Conservation (phyloP, 129 eudicot species). For the Helianthus tuberosus region DNA sequence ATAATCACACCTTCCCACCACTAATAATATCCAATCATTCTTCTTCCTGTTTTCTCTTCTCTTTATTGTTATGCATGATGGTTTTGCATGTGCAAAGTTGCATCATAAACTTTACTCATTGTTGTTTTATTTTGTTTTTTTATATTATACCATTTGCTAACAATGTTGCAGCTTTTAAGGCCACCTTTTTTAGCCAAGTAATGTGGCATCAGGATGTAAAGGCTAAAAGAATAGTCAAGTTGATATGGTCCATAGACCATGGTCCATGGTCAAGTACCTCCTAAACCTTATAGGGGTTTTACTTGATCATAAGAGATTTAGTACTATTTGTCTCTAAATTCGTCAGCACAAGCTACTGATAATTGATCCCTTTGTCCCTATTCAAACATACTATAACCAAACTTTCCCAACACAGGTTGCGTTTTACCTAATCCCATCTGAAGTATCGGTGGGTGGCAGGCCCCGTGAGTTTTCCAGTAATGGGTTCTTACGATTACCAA, state of each 20-base stretch:
- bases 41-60: constrained; percentile 19
- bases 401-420: neutral
- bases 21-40: constrained; percentile 35
- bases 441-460: too few relatives aligned
- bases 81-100: constrained; percentile 36
- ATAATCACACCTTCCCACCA: constrained; percentile 30
- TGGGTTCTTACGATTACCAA: too few relatives aligned
- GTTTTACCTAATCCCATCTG: too few relatives aligned
- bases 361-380: constrained; percentile 1
- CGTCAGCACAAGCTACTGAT: neutral
- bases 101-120: constrained; percentile 10
- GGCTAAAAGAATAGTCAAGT: neutral
- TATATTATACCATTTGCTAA: neutral
- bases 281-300: constrained; percentile 1
- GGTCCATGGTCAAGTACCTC: constrained; percentile 14
- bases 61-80: constrained; percentile 27
- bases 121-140: neutral
- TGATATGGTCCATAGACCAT: constrained; percentile 3
- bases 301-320: neutral
- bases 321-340: constrained; percentile 2
- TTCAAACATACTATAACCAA: constrained; percentile 13
- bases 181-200: neutral
- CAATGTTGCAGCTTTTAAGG: neutral
- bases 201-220: constrained; percentile 1
- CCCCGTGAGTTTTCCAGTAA: too few relatives aligned